Conservation (phyloP, 176 grass and related monocot genomes). For the Eragrostis curvula region DNA sequence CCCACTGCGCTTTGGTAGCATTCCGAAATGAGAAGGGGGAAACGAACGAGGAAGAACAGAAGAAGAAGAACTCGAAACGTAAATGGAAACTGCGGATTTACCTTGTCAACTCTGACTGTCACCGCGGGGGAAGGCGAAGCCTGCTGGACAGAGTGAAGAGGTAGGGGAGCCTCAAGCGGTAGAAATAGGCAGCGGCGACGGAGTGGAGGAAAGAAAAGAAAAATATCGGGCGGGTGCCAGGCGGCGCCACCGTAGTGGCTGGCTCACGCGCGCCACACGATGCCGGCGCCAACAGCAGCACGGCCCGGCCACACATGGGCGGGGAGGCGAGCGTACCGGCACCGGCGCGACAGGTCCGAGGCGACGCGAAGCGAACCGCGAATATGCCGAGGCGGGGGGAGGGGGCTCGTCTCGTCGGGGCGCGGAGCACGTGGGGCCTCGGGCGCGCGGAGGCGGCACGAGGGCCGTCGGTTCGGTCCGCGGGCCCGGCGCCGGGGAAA, state of each 20-base stretch:
- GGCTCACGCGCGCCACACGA: constrained; percentile 17
- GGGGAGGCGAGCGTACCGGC: neutral
- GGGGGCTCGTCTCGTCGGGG: neutral
- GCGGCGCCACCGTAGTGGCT: constrained; percentile 5
- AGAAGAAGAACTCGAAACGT: neutral
- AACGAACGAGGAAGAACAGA: neutral
- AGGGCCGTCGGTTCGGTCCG: neutral
- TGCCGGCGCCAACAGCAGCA: neutral
- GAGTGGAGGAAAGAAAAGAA: neutral
- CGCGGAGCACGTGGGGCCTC: neutral
- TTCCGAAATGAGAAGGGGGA: neutral
- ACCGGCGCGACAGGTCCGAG: constrained; percentile 10
- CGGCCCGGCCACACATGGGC: constrained; percentile 7
- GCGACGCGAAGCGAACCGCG: neutral
- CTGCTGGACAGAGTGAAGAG: neutral
- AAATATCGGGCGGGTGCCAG: constrained; percentile 15
- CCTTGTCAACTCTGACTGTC: neutral
- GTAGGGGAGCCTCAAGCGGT: neutral
- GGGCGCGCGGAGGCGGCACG: neutral
- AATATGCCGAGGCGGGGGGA: constrained; percentile 23
- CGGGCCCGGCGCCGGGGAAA: neutral
- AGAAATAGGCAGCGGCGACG: neutral
- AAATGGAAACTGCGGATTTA: neutral
- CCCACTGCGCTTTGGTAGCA: neutral
- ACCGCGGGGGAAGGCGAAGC: neutral